A percentile compares a stretch with the other conserved stretches of the same genome.
phyloP scores from a whole-genome alignment of 192 early-diverging fungal species.

The Pilobolus umbonatus region DNA sequence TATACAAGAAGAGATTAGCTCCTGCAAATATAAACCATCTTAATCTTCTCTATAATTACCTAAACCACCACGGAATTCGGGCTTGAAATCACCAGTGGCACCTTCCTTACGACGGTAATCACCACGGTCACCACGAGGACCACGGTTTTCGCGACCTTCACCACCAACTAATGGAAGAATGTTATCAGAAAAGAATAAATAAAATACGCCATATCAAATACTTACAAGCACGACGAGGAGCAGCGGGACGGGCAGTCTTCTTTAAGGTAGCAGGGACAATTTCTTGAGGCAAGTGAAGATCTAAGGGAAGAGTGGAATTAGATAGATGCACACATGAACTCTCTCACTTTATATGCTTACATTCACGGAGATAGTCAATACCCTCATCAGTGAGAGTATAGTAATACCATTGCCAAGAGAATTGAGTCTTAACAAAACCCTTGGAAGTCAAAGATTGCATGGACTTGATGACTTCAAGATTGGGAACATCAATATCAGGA shows the following conservation, averaged over 20 bases:
- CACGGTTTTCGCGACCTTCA: constrained; percentile 55
- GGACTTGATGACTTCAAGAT: constrained; percentile 99
- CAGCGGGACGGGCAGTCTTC: constrained; percentile 82
- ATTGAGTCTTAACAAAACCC: constrained; percentile 91
- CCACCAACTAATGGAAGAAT: constrained; percentile 45
- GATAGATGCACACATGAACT: not conserved
- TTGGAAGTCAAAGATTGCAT: constrained; percentile 94
- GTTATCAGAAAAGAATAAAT: not conserved
- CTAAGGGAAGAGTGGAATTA: constrained; percentile 15
- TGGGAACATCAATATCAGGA: constrained; percentile 93
- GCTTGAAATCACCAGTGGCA: constrained; percentile 89
- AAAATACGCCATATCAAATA: not conserved
- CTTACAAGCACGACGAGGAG: constrained; percentile 67
- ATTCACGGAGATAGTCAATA: constrained; percentile 95
- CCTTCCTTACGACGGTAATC: constrained; percentile 90
- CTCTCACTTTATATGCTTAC: constrained; percentile 8
- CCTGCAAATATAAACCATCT: too few species aligned
- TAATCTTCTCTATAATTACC: too few species aligned
- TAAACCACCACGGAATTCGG: constrained; percentile 96
- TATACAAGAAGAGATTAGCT: too few species aligned
- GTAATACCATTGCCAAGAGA: constrained; percentile 99
- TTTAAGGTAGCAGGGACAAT: constrained; percentile 97
- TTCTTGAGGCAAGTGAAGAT: constrained; percentile 95
- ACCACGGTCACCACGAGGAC: constrained; percentile 73
- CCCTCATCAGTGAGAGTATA: constrained; percentile 98